Base-by-base conservation (phyloP, 1,284 basidiomycete genomes). In the Trichosporon inkin region DNA sequence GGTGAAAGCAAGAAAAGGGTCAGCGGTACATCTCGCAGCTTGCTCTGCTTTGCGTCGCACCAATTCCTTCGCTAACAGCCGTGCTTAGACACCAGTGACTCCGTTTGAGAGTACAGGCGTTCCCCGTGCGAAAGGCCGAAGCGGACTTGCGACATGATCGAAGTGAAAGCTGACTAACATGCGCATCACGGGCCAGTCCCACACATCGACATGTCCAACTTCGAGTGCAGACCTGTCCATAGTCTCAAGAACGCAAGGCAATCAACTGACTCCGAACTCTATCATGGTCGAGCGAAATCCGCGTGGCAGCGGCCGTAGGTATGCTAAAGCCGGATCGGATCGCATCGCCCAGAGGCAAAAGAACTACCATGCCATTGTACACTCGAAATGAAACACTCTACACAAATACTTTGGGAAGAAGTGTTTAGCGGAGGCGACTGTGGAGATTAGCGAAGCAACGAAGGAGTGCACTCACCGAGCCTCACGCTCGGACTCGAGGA, bases 401-500 rank as follows among this genome's bases (percentile, higher is more conserved):
- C 63, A 61, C 61, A 57, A 24, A 61, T 41, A 56, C n/a, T 37
- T 37, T 20, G 39, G 24, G 39, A 36, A 28, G 35, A 34, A 47
- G 49, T 56, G 62, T 56, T 67, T 67, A 67, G 60, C 66, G 66
- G 62, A 67, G 66, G 56, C 66, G 66, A 55, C 66, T 67, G 58
- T 20, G 16, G 1, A 44, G 57, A 52, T 59, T 60, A 38, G 28
- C 20, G 14, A n/a, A 35, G 28, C 51, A 37, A 11, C 10, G 17
- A 11, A 37, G 47, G 8, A 10, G n/a, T 34, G 22, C 10, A 87
- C 92, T 74, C 75, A 97, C 94, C 96, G 92, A 77, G 96, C 96
- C 84, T 99, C 96, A 83, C 96, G 92, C 83, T 99, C 96, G 80
- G 89, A 91, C 85, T 99, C 96, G 79, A 99, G 85, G 72, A 99